Evolutionary conservation across 2,329 filamentous ascomycete genomes (phyloP).

Genomic region (Paecilomyces formosus): DNA sequence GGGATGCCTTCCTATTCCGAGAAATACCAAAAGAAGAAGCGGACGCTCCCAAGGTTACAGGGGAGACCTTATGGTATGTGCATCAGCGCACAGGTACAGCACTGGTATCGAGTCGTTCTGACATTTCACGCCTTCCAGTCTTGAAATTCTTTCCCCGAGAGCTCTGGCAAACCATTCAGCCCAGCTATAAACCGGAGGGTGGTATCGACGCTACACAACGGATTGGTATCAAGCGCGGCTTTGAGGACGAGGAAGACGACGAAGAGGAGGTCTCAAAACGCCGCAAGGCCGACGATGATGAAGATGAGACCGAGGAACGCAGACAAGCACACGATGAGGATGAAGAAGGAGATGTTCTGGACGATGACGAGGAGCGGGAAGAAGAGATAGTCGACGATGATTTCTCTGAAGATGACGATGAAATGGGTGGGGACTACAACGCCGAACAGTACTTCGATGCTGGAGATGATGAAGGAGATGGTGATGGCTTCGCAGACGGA

Average conservation of each 20-base stretch:
- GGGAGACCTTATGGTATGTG: constrained; percentile 48
- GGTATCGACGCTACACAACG: constrained; percentile 17
- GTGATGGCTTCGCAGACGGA: constrained; percentile 49
- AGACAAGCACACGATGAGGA: constrained; percentile 32
- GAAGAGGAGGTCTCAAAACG: constrained; percentile 23
- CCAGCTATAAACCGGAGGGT: constrained; percentile 30
- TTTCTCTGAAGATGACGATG: constrained; percentile 54
- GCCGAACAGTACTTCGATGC: constrained; percentile 58
- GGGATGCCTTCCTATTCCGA: constrained; percentile 55
- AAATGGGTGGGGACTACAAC: constrained; percentile 55
- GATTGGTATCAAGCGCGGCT: constrained; percentile 26
- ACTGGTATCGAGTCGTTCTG: not conserved
- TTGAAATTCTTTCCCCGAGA: constrained; percentile 53
- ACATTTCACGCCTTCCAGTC: constrained; percentile 27
- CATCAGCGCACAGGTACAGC: not conserved
- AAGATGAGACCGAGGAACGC: constrained; percentile 21
- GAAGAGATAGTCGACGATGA: constrained; percentile 52
- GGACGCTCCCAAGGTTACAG: constrained; percentile 48
- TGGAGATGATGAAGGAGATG: constrained; percentile 48
- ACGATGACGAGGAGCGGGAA: constrained; percentile 42
- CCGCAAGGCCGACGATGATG: constrained; percentile 23
- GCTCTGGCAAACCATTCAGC: constrained; percentile 48
- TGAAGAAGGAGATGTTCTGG: constrained; percentile 24
- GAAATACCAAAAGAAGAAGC: constrained; percentile 50
- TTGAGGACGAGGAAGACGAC: constrained; percentile 37